Evolutionary conservation across 108 stramenopile genomes (phyloP), one percentile per base, ranked within the genome.

Genomic region (Cylindrotheca fusiformis): DNA sequence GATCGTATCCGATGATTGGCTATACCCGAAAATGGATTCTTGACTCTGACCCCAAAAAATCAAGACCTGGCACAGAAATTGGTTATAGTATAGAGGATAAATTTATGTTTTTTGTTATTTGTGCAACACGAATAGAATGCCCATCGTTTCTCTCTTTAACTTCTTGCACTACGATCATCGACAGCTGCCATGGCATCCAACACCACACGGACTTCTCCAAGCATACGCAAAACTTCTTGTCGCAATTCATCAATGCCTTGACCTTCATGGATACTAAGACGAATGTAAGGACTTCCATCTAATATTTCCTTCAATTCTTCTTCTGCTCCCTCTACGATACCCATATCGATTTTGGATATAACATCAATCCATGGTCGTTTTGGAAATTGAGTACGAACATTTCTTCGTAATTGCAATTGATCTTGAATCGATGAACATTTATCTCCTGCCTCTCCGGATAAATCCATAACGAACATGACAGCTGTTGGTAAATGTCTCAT

Each of bases 381-480:
- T 4, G 97, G 97, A 68, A 96, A 98, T 32, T 92, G 60, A 41
- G 60, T 58, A 31, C 96, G 71, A 6, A 79, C 52, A 33, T 89
- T 86, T 60, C 73, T 78, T 22, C 97, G 82, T 23, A 97, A 58
- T 46, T 91, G 65, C 72, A 97, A 72, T 77, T 98, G 93, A 71
- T 90, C 88, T 25, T 75, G 78, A 20, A 93, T 75, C 60, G 81
- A 82, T 2, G 91, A 93, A 66, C 88, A 92, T 51, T 81, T 86
- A 60, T 95, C 92, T 14, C 97, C 96, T 10, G 95, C 93, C 20
- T 77, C 74, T 5, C 95, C 95, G 25, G 86, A 83, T 27, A 96
- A 75, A 79, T 98, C 97, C 90, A 95, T 87, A 10, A 98, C 97
- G 68, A 94, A 98, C 83, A 98, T 91, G 36, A 98, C 97, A 20